Base-by-base conservation (phyloP, 495 filamentous ascomycete species). In the Lophiostoma macrostomum region DNA sequence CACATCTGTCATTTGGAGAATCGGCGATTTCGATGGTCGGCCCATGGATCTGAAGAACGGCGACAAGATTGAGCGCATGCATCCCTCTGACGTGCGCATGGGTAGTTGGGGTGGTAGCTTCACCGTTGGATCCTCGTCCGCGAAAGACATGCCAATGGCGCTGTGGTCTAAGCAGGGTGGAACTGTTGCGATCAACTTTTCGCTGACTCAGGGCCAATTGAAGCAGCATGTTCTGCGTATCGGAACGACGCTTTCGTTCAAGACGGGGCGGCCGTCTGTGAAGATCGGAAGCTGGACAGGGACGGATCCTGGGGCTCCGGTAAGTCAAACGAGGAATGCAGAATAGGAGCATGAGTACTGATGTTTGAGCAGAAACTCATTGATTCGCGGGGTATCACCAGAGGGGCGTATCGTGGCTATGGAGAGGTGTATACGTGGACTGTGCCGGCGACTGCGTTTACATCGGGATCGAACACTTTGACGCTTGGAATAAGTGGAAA, bases 21-120 rank as follows among this genome's bases (percentile, higher is more conserved):
- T 58, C 25, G 54, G 54, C 18, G 37, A 58, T 1, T 58, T 58
- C 20, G 54, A 58, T 28, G 54, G 54, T 10, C 46, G 43, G 20
- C 54, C 54, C 5, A 31, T 44, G 11, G 54, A 58, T 8, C 40
- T 58, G 7, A 58, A 52, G 39, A 58, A 58, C 29, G 54, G 54
- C 2, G 54, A 58, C 29, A 58, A 58, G 47, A 58, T 58, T 19
- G 40, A 44, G 39, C 36, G 54, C 22, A 58, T 58, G 54, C 54
- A 58, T 31, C 54, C 54, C 1, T 51, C 46, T 6, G 54, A 58
- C 29, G 38, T 40, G 11, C 37, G 54, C 4, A 58, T 58, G 54
- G 36, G 18, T 1, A 51, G 19, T 18, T 58, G 54, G 54, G 44
- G 48, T 24, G 54, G 54, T n/a, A n/a, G 47, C 1, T 58, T 16